Evolutionary conservation across 2,329 filamentous ascomycete genomes (phyloP).

Genomic region (Zymoseptoria brevis): DNA sequence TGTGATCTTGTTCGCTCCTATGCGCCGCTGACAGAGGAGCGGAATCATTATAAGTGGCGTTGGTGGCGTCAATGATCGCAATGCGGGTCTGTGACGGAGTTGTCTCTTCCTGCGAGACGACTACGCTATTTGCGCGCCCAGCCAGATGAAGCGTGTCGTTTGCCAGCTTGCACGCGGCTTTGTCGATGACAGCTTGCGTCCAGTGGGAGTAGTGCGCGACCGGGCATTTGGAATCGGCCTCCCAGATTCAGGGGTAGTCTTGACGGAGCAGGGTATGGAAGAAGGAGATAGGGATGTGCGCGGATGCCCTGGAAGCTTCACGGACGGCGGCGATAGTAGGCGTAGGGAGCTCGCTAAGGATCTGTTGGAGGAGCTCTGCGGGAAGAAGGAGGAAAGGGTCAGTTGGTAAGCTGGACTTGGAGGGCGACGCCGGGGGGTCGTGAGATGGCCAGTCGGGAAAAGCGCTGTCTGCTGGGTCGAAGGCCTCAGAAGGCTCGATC

Average conservation of each 20-base stretch:
- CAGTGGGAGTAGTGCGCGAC: slow-evolving; percentile 2
- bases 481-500: not conserved
- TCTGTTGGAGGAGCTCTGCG: slow-evolving; percentile 1
- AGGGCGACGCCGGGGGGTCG: not conserved
- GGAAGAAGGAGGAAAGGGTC: slow-evolving; percentile 7
- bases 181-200: not conserved
- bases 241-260: slow-evolving; percentile 17
- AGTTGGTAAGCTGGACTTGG: not conserved
- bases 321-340: slow-evolving; percentile 4
- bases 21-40: too few relatives aligned
- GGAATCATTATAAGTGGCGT: not conserved
- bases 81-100: too few relatives aligned
- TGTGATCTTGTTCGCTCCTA: too few relatives aligned
- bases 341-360: slow-evolving; percentile 2
- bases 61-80: too few relatives aligned
- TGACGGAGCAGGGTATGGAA: slow-evolving; percentile 7
- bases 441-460: not conserved
- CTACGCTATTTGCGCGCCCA: not conserved
- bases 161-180: too few relatives aligned
- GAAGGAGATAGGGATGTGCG: slow-evolving; percentile 9
- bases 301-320: slow-evolving; percentile 7
- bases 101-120: not conserved
- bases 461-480: not conserved
- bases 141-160: too few relatives aligned
- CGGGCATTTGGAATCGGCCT: not conserved